Base-by-base conservation (phyloP, 1,139 yeast genomes). In the Yamadazyma friedrichii region DNA sequence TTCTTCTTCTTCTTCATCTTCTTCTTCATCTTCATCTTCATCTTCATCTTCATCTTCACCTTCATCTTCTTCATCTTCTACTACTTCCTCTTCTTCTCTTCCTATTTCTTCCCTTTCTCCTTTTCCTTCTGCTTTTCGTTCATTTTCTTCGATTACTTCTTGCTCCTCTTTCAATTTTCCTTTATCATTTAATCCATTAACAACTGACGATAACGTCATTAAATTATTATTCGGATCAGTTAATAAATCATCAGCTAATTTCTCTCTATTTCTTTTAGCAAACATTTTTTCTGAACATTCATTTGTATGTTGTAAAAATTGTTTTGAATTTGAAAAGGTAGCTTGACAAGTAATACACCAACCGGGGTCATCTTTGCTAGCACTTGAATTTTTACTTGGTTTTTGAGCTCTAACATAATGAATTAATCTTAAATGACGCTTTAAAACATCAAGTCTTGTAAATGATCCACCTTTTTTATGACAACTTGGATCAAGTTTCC, bases 401-500 rank as follows among this genome's bases (percentile, higher is more conserved):
- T 41, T 38, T 33, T 51, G 61, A 48, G 76, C 82, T 38, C 69
- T 78, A 24, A 78, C 80, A 54, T 70, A 81, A 59, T 84, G 91
- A 22, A 84, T 86, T 39, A 84, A 65, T 43, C 76, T 70, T 43
- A 84, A 64, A 57, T 84, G 91, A 39, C 91, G 69, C 50, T 83
- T 84, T 46, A 84, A 63, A 26, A 84, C 89, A 51, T 84, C 91
- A 43, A 82, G 62, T 39, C 91, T 65, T 51, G 78, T 80, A 59
- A 84, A 84, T 0, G 85, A 76, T 4, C 89, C 89, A 10, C 84
- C 86, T 47, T 82, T 82, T 39, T 84, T 70, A 56, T 83, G 91
- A 55, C 89, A 84, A 2, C 85, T 76, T 2, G 82, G 79, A 47
- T 81, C 85, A 35, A 71, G 65, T 40, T 70, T 69, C 84, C 85